Conservation (phyloP, 371 early-diverging fungal species). For the Mucor piriformis region DNA sequence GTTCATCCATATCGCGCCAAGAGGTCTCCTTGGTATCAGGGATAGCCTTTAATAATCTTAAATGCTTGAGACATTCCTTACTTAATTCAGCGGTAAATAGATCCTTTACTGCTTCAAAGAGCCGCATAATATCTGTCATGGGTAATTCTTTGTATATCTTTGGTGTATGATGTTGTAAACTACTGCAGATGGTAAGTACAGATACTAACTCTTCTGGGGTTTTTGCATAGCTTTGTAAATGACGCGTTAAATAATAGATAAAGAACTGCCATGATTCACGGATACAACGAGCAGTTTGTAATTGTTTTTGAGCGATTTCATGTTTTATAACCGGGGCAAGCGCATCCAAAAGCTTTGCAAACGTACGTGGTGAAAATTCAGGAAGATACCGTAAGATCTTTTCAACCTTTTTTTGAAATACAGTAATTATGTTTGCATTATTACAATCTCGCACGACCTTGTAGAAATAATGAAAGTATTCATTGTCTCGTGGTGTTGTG, state of each 20-base stretch:
- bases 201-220: constrained; percentile 6
- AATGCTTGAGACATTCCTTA: not conserved
- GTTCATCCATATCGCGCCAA: not conserved
- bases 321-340: constrained; percentile 9
- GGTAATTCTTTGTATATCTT: constrained; percentile 5
- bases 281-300: constrained; percentile 8
- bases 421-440: not conserved
- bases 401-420: constrained; percentile 18
- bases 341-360: constrained; percentile 20
- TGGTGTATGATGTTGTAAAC: not conserved
- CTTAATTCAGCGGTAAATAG: not conserved
- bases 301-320: constrained; percentile 2
- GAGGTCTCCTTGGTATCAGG: not conserved
- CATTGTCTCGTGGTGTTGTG: not conserved
- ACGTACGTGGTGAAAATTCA: constrained; percentile 17
- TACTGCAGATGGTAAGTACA: not conserved
- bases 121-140: not conserved
- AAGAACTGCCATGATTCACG: constrained; percentile 1
- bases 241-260: not conserved
- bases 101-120: not conserved
- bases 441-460: not conserved
- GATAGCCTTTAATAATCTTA: not conserved
- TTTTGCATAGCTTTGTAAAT: not conserved
- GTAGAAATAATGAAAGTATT: not conserved
- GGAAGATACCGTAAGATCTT: constrained; percentile 8